Evolutionary conservation across 2,329 filamentous ascomycete genomes (phyloP).

Genomic region (Talaromyces verruculosus): DNA sequence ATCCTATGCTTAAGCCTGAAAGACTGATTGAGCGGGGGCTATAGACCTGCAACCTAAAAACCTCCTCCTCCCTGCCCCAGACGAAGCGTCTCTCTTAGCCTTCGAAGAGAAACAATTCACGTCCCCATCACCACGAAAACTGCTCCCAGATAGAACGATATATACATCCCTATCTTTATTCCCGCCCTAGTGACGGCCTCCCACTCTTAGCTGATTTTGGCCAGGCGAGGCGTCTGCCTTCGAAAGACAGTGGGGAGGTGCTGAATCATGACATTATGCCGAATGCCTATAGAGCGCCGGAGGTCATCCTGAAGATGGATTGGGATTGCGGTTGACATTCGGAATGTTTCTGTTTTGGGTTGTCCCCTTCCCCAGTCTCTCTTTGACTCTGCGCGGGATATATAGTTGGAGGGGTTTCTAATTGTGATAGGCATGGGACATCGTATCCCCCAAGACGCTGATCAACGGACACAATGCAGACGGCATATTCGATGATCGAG

Average conservation of each 20-base stretch:
- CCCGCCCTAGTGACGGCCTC: background rate
- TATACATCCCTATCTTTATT: slow-evolving; percentile 35
- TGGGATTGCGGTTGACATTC: slow-evolving; percentile 45
- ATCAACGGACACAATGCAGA: slow-evolving; percentile 6
- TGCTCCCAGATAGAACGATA: slow-evolving; percentile 27
- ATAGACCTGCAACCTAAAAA: slow-evolving; percentile 50
- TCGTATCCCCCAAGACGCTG: background rate
- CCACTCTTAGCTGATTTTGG: slow-evolving; percentile 38
- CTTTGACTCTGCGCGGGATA: no score
- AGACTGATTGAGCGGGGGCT: no score
- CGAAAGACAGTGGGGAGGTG: slow-evolving; percentile 32
- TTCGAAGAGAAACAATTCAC: slow-evolving; percentile 45
- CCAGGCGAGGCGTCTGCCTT: slow-evolving; percentile 27
- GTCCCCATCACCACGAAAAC: slow-evolving; percentile 45
- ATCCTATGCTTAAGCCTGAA: no score
- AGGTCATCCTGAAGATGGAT: slow-evolving; percentile 41
- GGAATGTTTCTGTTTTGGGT: slow-evolving; percentile 38
- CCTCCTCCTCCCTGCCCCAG: slow-evolving; percentile 45
- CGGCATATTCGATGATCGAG: slow-evolving; percentile 6
- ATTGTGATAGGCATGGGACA: background rate
- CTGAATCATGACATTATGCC: slow-evolving; percentile 43
- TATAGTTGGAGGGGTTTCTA: no score
- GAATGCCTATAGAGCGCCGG: slow-evolving; percentile 42
- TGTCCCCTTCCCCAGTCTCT: no score
- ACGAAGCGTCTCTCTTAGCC: slow-evolving; percentile 39